These are phyloP conservation scores for Sugiyamaella floridensis DNA, from an alignment of 805 yeast genomes.

Conservation along the genomic window DNA sequence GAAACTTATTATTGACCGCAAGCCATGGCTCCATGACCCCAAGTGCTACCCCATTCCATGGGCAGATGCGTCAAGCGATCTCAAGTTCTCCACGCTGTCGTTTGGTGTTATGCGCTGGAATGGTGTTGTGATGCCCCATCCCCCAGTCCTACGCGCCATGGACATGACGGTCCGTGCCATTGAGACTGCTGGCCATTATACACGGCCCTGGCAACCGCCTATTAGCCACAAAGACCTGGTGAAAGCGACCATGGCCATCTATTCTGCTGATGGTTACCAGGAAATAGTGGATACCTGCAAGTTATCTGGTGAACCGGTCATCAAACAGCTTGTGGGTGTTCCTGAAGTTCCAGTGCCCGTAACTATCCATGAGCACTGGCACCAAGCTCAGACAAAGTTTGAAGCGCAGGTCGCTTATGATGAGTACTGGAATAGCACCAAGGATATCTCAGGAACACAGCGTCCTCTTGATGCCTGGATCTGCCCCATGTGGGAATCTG, in stretches of 20 bases:
- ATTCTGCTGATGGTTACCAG: conserved; percentile 9
- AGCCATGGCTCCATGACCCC: conserved; percentile 47
- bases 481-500: conserved; percentile 13
- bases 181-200: conserved; percentile 14
- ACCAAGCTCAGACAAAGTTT: conserved; percentile 7
- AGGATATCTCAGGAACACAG: conserved; percentile 1
- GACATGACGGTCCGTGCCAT: conserved; percentile 26
- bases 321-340: conserved; percentile 1
- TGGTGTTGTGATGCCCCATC: conserved; percentile 42
- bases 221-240: background rate
- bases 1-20: conserved; percentile 33
- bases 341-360: background rate
- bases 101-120: conserved; percentile 30
- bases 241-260: conserved; percentile 1
- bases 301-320: conserved; percentile 12
- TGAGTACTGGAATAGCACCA: conserved; percentile 36
- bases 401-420: conserved; percentile 31
- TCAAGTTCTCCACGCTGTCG: background rate
- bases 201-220: conserved; percentile 31
- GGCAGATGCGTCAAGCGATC: conserved; percentile 27
- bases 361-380: conserved; percentile 9
- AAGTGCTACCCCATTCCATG: conserved; percentile 47
- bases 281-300: conserved; percentile 5
- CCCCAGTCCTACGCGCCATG: conserved; percentile 45
- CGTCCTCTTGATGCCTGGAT: conserved; percentile 13